Percentiles rank a stretch among this genome's conserved stretches.
phyloP scores from a whole-genome alignment of 2,329 filamentous ascomycete species.

The Pyricularia grisea region DNA sequence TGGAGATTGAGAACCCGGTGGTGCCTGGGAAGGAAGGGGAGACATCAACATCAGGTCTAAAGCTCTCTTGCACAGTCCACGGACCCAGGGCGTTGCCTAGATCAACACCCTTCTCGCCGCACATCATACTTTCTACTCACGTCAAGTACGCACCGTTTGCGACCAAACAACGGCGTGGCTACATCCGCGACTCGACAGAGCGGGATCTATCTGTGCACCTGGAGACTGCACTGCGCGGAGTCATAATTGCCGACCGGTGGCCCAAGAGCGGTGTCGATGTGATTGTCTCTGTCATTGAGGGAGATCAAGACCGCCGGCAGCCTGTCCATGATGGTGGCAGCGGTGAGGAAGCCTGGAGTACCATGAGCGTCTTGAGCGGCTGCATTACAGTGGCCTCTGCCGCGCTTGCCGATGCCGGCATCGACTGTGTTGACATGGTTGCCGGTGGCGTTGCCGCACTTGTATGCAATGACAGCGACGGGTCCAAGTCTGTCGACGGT shows the following conservation, averaged over 20 bases:
- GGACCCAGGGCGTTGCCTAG: conserved; percentile 84
- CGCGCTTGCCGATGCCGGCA: conserved; percentile 86
- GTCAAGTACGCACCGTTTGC: conserved; percentile 97
- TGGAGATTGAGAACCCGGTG: conserved; percentile 51
- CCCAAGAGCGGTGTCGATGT: conserved; percentile 98
- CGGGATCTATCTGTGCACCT: conserved; percentile 85
- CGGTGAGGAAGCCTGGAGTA: conserved; percentile 64
- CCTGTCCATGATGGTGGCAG: conserved; percentile 27
- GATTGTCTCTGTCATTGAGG: conserved; percentile 85
- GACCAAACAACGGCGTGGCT: conserved; percentile 70
- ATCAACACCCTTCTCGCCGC: conserved; percentile 84
- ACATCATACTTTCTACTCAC: conserved; percentile 83
- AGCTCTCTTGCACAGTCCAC: conserved; percentile 88
- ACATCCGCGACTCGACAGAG: conserved; percentile 77
- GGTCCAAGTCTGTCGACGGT: conserved; percentile 9
- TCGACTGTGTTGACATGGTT: conserved; percentile 89
- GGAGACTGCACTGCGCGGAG: conserved; percentile 80
- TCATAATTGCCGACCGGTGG: conserved; percentile 89
- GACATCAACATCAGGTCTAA: conserved; percentile 48
- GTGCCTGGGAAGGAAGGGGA: conserved; percentile 12
- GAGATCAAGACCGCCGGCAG: conserved; percentile 61
- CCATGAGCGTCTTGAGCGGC: conserved; percentile 84
- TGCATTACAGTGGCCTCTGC: conserved; percentile 92
- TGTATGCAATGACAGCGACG: conserved; percentile 32
- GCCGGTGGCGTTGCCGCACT: conserved; percentile 83